Percentiles rank a stretch among this genome's conserved stretches.
phyloP scores from a whole-genome alignment of 495 filamentous ascomycete genomes.

The Lophium mytilinum region DNA sequence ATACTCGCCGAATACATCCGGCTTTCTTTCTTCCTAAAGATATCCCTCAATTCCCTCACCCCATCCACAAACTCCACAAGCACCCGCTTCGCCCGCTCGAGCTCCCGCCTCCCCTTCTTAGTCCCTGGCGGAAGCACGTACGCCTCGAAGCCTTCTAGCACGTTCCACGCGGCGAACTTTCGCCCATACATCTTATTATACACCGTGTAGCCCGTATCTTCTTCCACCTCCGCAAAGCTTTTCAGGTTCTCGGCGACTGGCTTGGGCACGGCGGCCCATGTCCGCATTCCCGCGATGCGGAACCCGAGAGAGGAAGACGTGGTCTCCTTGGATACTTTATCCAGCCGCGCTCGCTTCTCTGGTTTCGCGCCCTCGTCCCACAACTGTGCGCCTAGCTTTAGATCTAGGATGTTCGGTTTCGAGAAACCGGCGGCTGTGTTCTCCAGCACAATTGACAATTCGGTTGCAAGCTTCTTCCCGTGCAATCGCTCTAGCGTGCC shows the following conservation, averaged over 20 bases:
- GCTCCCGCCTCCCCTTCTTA: neutral
- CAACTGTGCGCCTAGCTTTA: conserved; percentile 79
- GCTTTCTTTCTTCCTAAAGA: conserved; percentile 69
- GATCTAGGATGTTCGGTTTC: conserved; percentile 85
- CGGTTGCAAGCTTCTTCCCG: conserved; percentile 47
- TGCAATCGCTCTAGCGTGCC: conserved; percentile 35
- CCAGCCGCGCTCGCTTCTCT: conserved; percentile 70
- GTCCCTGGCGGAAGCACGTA: conserved; percentile 53
- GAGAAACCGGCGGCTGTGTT: conserved; percentile 77
- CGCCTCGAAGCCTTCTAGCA: conserved; percentile 64
- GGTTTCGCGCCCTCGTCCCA: conserved; percentile 77
- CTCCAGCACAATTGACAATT: conserved; percentile 74
- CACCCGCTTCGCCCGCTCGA: conserved; percentile 47
- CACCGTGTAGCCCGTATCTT: conserved; percentile 54
- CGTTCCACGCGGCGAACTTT: conserved; percentile 58
- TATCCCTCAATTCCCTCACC: conserved; percentile 52
- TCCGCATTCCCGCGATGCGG: conserved; percentile 88
- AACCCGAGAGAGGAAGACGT: conserved; percentile 77
- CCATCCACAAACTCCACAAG: conserved; percentile 58
- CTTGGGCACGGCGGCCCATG: conserved; percentile 58
- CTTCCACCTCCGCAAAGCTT: conserved; percentile 35
- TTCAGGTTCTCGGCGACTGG: conserved; percentile 33
- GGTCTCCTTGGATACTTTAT: conserved; percentile 68
- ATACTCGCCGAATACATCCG: conserved; percentile 91
- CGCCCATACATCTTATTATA: conserved; percentile 89